A percentile compares a stretch with the other conserved stretches of the same genome.
Evolutionary conservation across 2,329 filamentous ascomycete genomes (phyloP).

Genomic region (Rhexocercosporidium sp.): DNA sequence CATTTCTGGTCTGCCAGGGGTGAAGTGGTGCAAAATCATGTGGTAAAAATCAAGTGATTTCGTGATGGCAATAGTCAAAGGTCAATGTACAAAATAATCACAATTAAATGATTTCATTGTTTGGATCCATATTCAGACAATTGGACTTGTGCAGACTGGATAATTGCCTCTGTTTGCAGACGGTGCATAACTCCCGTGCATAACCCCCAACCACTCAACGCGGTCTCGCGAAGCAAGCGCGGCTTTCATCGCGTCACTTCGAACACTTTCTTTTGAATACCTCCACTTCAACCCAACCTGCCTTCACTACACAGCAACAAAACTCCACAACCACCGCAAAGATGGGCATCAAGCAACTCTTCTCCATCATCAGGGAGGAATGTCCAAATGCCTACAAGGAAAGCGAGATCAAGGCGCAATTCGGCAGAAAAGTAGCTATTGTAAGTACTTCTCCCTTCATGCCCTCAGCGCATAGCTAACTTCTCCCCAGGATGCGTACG

Average conservation of each 20-base stretch:
- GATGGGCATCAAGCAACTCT: slow-evolving; percentile 76
- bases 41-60: no score
- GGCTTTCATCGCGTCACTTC: slow-evolving; percentile 32
- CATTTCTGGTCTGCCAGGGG: not conserved
- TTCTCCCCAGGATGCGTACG: slow-evolving; percentile 60
- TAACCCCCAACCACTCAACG: slow-evolving; percentile 30
- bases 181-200: not conserved
- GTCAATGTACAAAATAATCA: no score
- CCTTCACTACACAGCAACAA: slow-evolving; percentile 9
- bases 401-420: slow-evolving; percentile 98
- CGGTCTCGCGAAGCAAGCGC: slow-evolving; percentile 27
- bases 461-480: slow-evolving; percentile 25
- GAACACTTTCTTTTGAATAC: slow-evolving; percentile 1
- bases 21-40: no score
- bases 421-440: slow-evolving; percentile 97
- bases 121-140: not conserved
- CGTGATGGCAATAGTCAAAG: no score
- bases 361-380: slow-evolving; percentile 85
- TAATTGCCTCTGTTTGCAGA: not conserved
- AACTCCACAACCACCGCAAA: slow-evolving; percentile 35
- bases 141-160: not conserved
- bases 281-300: slow-evolving; percentile 5
- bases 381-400: slow-evolving; percentile 95
- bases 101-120: not conserved
- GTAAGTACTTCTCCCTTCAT: slow-evolving; percentile 58